These are phyloP conservation scores for Fraxinus paxiana DNA, from an alignment of 305 asterid species.

Conservation along the genomic window DNA sequence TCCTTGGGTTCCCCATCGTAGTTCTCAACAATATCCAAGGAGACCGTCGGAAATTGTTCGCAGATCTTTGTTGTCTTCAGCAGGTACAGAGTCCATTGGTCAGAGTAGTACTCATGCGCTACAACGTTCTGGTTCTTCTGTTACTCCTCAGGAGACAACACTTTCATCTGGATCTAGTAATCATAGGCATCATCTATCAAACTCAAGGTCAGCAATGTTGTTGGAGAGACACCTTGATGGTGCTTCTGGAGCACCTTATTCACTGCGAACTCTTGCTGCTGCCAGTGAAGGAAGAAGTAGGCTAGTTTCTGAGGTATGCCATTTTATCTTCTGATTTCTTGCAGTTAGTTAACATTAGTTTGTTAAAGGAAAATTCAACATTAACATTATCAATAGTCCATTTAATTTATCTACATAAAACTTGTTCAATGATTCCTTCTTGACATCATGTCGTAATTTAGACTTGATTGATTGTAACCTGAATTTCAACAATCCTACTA, in stretches of 20 bases:
- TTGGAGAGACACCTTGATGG: conserved; percentile 69
- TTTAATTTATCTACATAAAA: background rate
- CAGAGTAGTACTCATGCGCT: conserved; percentile 37
- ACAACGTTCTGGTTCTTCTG: conserved; percentile 35
- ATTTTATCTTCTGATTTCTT: background rate
- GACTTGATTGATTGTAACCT: conserved; percentile 15
- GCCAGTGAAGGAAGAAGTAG: conserved; percentile 74
- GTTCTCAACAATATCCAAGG: conserved; percentile 37
- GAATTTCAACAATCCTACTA: background rate
- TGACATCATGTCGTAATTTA: conserved; percentile 1
- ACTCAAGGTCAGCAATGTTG: conserved; percentile 54
- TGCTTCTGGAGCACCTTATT: conserved; percentile 53
- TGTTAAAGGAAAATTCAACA: background rate
- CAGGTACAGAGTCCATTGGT: conserved; percentile 39
- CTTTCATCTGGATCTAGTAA: conserved; percentile 48
- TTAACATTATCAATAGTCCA: background rate
- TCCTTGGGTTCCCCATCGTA: conserved; percentile 36
- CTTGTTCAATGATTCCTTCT: background rate
- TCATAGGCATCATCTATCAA: conserved; percentile 41
- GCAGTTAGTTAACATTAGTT: background rate
- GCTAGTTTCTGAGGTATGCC: conserved; percentile 55
- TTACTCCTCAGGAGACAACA: conserved; percentile 42
- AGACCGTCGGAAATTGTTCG: conserved; percentile 40
- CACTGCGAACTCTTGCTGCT: conserved; percentile 54
- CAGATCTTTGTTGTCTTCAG: conserved; percentile 34